phyloP scores from a whole-genome alignment of 2,329 filamentous ascomycete species.

The Diplodia mutila region DNA sequence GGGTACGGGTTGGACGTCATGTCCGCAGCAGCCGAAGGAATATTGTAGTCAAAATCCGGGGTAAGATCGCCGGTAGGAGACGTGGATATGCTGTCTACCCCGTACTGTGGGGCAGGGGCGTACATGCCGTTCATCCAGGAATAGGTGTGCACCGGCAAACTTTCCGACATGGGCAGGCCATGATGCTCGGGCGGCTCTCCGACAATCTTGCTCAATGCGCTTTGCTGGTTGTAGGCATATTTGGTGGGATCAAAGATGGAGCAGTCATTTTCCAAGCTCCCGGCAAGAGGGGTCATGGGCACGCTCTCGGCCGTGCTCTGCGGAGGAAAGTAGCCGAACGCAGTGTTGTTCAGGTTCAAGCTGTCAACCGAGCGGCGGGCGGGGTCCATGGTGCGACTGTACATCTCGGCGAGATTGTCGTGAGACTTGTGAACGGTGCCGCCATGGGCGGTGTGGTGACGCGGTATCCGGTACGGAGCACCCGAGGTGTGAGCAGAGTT shows the following conservation, averaged over 20 bases:
- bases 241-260: slow-evolving; percentile 32
- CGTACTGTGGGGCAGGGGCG: slow-evolving; percentile 38
- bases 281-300: slow-evolving; percentile 35
- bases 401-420: slow-evolving; percentile 42
- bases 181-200: slow-evolving; percentile 35
- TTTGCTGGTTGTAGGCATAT: slow-evolving; percentile 34
- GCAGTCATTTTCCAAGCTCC: slow-evolving; percentile 36
- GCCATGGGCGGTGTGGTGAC: slow-evolving; percentile 43
- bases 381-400: slow-evolving; percentile 34
- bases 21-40: slow-evolving; percentile 38
- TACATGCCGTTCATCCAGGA: slow-evolving; percentile 26
- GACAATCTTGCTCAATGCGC: slow-evolving; percentile 34
- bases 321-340: slow-evolving; percentile 21
- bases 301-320: slow-evolving; percentile 29
- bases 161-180: slow-evolving; percentile 29
- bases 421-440: slow-evolving; percentile 38
- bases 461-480: slow-evolving; percentile 64
- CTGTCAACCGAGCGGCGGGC: slow-evolving; percentile 34
- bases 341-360: slow-evolving; percentile 18
- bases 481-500: slow-evolving; percentile 66
- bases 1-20: slow-evolving; percentile 30
- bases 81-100: slow-evolving; percentile 42
- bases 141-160: slow-evolving; percentile 39
- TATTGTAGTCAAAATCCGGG: slow-evolving; percentile 40
- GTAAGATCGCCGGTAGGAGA: slow-evolving; percentile 45